phyloP scores from a whole-genome alignment of 2,329 filamentous ascomycete genomes.

The Penicillium sp. region DNA sequence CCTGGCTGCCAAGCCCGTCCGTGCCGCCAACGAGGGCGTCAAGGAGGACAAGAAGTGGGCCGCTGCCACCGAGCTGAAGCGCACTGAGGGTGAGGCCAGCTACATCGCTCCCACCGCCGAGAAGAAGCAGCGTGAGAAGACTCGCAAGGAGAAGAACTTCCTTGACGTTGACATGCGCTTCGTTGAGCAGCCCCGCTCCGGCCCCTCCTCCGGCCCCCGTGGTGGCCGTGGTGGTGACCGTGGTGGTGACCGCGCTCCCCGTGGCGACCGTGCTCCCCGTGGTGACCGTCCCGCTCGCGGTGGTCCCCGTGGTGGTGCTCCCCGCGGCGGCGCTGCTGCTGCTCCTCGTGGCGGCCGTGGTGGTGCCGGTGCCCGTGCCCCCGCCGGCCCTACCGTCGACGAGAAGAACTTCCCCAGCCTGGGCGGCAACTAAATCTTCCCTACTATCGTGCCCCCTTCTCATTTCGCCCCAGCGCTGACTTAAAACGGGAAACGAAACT shows the following conservation, averaged over 20 bases:
- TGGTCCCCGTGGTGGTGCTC: conserved; percentile 43
- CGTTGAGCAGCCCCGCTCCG: conserved; percentile 64
- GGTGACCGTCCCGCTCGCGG: conserved; percentile 43
- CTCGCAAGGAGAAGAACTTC: conserved; percentile 88
- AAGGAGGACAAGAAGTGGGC: conserved; percentile 92
- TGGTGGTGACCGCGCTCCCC: conserved; percentile 23
- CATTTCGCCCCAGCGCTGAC: conserved; percentile 1
- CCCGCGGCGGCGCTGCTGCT: conserved; percentile 36
- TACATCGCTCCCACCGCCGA: conserved; percentile 73
- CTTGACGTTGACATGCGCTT: conserved; percentile 86
- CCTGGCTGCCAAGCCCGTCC: conserved; percentile 66
- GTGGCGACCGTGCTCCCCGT: conserved; percentile 42
- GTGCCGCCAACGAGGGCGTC: conserved; percentile 89
- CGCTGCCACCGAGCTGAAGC: conserved; percentile 67
- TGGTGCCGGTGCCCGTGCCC: conserved; percentile 42
- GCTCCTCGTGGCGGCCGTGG: conserved; percentile 37
- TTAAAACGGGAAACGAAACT: not conserved
- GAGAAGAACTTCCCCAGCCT: conserved; percentile 50
- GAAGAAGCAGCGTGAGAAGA: conserved; percentile 80
- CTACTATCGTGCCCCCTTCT: not conserved
- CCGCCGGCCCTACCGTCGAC: conserved; percentile 39
- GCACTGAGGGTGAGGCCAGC: conserved; percentile 58
- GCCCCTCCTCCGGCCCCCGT: conserved; percentile 47
- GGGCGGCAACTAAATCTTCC: conserved; percentile 39
- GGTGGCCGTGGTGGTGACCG: conserved; percentile 25